Conservation (phyloP, 2,329 filamentous ascomycete genomes). For the Trichoderma sp. region DNA sequence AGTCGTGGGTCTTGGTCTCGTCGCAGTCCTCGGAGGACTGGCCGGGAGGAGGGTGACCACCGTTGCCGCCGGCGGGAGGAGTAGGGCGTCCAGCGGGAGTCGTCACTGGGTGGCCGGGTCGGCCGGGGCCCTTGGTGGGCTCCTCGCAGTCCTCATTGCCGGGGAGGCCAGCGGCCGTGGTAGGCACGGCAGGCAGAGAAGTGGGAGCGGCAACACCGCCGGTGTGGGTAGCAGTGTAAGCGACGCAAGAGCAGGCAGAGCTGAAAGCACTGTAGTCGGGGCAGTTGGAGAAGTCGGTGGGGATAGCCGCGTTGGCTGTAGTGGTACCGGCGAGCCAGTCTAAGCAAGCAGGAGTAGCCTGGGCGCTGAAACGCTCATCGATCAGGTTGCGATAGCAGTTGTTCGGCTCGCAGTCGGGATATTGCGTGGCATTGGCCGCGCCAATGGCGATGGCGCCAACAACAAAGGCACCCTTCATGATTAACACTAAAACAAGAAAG, state of each 20-base stretch:
- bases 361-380: constrained; percentile 36
- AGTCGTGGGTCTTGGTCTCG: constrained; percentile 14
- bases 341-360: constrained; percentile 38
- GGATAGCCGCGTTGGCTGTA: constrained; percentile 35
- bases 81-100: not conserved
- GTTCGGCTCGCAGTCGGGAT: constrained; percentile 36
- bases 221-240: constrained; percentile 39
- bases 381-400: constrained; percentile 43
- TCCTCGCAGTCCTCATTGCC: not conserved
- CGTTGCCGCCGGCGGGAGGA: not conserved
- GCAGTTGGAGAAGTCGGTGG: constrained; percentile 39
- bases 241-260: constrained; percentile 44
- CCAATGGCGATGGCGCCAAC: constrained; percentile 38
- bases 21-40: constrained; percentile 7
- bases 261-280: constrained; percentile 26
- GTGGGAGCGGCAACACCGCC: constrained; percentile 27
- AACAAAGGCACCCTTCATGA: constrained; percentile 40
- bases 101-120: not conserved
- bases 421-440: constrained; percentile 34
- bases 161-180: constrained; percentile 28
- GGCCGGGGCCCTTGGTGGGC: too few species aligned
- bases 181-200: constrained; percentile 17
- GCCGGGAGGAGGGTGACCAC: too few species aligned
- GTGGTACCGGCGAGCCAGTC: constrained; percentile 37
- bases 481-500: constrained; percentile 25